These are phyloP conservation scores for Phytophthora rubi DNA, from an alignment of 352 stramenopile species.

Conservation along the genomic window DNA sequence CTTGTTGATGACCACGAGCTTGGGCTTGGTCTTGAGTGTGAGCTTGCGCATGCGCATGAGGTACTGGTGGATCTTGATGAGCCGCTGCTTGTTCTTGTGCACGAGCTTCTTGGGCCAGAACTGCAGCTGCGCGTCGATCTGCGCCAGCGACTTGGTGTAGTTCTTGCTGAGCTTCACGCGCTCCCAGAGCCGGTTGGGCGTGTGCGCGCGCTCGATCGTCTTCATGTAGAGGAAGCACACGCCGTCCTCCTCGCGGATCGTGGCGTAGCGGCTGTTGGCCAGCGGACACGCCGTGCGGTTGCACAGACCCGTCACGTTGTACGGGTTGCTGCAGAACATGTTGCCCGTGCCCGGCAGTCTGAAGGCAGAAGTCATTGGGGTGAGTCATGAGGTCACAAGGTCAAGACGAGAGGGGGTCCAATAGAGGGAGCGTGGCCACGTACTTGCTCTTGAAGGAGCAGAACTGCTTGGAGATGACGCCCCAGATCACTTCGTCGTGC, in stretches of 20 bases:
- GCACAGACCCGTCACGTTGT: conserved; percentile 98
- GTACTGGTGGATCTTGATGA: conserved; percentile 99
- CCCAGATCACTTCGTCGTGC: conserved; percentile 99
- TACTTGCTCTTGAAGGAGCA: conserved; percentile 99
- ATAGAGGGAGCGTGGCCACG: conserved; percentile 1
- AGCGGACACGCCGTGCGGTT: conserved; percentile 96
- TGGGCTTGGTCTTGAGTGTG: conserved; percentile 94
- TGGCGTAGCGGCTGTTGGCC: conserved; percentile 98
- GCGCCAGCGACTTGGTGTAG: conserved; percentile 95
- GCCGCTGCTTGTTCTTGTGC: conserved; percentile 98
- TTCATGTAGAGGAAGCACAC: conserved; percentile 98
- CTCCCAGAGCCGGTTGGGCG: conserved; percentile 99
- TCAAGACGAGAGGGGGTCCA: too few relatives aligned
- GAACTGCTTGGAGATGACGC: conserved; percentile 98
- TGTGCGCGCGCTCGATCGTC: conserved; percentile 98
- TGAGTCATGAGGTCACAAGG: too few relatives aligned
- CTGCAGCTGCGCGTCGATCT: conserved; percentile 96
- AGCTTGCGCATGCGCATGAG: conserved; percentile 99
- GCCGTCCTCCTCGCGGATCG: conserved; percentile 97
- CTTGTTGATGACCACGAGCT: conserved; percentile 95
- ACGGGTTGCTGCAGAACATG: conserved; percentile 98
- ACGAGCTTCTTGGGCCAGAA: conserved; percentile 98
- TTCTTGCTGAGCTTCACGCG: conserved; percentile 97
- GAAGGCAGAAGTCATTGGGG: not conserved
- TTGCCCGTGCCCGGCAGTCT: conserved; percentile 82